phyloP scores from a whole-genome alignment of 805 yeast genomes.

The Ogataea thermomethanolica region DNA sequence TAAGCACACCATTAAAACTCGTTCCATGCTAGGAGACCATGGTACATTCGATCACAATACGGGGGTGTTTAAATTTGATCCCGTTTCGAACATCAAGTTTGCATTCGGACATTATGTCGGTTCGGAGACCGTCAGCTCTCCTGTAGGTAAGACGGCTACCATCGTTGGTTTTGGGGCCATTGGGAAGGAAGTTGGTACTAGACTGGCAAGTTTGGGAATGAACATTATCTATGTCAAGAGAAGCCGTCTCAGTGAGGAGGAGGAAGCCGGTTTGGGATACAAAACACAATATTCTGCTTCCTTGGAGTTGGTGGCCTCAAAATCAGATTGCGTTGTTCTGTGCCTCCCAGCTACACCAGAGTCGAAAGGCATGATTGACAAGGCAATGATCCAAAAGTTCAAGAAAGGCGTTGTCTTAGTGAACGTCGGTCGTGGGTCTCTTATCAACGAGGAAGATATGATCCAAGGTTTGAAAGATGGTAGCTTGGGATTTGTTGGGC shows the following conservation, averaged over 20 bases:
- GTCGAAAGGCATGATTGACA: conserved; percentile 54
- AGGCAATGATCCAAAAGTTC: conserved; percentile 42
- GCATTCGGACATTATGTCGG: conserved; percentile 44
- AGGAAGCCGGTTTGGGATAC: conserved; percentile 40
- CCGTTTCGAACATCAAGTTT: conserved; percentile 17
- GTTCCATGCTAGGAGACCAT: conserved; percentile 37
- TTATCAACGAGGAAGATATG: conserved; percentile 65
- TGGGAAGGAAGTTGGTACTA: conserved; percentile 60
- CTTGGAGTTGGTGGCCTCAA: conserved; percentile 37
- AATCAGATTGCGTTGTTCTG: conserved; percentile 56
- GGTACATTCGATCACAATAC: conserved; percentile 26
- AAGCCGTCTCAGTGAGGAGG: conserved; percentile 37
- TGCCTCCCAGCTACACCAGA: conserved; percentile 64
- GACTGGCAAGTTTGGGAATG: conserved; percentile 61
- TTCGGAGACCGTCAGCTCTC: conserved; percentile 43
- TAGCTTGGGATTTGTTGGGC: conserved; percentile 60
- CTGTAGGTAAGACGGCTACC: conserved; percentile 54
- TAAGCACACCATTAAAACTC: conserved; percentile 44
- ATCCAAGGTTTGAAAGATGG: conserved; percentile 58
- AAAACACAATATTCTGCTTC: conserved; percentile 41
- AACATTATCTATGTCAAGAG: conserved; percentile 60
- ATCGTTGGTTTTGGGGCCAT: conserved; percentile 76
- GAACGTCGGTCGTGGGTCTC: conserved; percentile 72
- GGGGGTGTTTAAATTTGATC: conserved; percentile 29
- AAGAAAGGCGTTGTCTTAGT: conserved; percentile 58